Conservation (phyloP, 352 stramenopile genomes). For the Phytophthora fragariaefolia region DNA sequence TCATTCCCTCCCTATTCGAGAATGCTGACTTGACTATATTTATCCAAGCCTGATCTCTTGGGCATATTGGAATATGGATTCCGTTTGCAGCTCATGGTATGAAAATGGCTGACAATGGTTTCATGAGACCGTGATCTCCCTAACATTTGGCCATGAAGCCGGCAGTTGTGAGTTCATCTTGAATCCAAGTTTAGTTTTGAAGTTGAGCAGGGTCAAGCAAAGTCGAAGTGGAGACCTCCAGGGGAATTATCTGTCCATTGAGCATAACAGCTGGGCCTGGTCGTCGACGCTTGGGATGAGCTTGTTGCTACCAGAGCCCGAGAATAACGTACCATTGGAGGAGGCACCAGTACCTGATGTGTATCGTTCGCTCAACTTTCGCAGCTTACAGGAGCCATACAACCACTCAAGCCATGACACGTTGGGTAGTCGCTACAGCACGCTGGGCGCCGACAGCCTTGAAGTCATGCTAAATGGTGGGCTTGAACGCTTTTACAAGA, state of each 20-base stretch:
- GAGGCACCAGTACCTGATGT: conserved; percentile 44
- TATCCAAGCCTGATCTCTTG: no score
- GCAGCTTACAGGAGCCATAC: conserved; percentile 70
- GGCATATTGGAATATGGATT: no score
- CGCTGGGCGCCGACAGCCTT: conserved; percentile 56
- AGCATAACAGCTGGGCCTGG: no score
- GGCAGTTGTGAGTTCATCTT: neutral
- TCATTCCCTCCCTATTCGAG: no score
- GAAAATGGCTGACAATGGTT: neutral
- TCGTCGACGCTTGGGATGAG: neutral
- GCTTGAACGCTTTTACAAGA: conserved; percentile 74
- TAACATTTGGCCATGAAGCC: neutral
- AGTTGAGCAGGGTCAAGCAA: neutral
- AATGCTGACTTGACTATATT: no score
- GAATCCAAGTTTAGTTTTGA: neutral
- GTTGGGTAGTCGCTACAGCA: conserved; percentile 59
- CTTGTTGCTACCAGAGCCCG: neutral
- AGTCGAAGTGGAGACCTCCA: neutral
- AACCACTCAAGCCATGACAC: conserved; percentile 48
- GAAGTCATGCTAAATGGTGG: conserved; percentile 67
- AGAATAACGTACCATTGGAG: neutral
- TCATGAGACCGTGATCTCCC: neutral
- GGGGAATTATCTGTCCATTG: neutral
- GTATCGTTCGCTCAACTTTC: conserved; percentile 74
- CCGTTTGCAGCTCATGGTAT: no score